Evolutionary conservation across 1,139 yeast species (phyloP), one percentile per base, ranked within the genome.

Genomic region (Ashbya aceris): DNA sequence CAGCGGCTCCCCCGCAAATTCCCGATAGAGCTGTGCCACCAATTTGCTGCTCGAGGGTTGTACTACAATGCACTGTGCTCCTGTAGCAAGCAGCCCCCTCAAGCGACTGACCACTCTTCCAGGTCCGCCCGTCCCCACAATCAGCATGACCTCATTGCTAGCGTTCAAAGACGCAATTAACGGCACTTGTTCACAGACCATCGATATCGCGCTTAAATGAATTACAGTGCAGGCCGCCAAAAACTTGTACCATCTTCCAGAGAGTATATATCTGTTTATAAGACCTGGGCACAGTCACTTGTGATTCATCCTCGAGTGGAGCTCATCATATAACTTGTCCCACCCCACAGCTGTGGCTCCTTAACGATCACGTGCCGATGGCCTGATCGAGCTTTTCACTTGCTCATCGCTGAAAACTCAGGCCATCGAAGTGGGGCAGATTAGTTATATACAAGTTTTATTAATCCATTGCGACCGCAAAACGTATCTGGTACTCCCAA

Each of bases 11-110:
- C 52, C 33, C 41, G 50, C 40, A 47, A 55, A 36, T 41, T 52
- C 40, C 49, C 50, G 39, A 7, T 39, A 26, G n/a, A 54, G 32
- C 6, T 36, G 38, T 8, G 49, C 41, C 11, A 39, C 38, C 30
- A 55, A 53, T 9, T 42, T 43, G 9, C 47, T 44, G 42, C 58
- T 46, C 38, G 64, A 43, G 3, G 52, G 48, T 27, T 51, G 56
- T 12, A 82, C 62, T 11, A 80, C 61, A 1, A 79, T 65, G 1
- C 84, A 78, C 2, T 44, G 54, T 2, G 86, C 89, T 8, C 86
- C 84, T 14, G 77, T 61, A 32, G 70, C 72, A 14, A 73, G 52
- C 6, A 79, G 67, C 11, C 72, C 60, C 33, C 65, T 66, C 12
- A 75, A 66, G 46, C 94, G 68, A 30, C 69, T 65, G n/a, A 67